Conservation (phyloP, 164 flowering plant genomes). For the Aristolochia contorta region DNA sequence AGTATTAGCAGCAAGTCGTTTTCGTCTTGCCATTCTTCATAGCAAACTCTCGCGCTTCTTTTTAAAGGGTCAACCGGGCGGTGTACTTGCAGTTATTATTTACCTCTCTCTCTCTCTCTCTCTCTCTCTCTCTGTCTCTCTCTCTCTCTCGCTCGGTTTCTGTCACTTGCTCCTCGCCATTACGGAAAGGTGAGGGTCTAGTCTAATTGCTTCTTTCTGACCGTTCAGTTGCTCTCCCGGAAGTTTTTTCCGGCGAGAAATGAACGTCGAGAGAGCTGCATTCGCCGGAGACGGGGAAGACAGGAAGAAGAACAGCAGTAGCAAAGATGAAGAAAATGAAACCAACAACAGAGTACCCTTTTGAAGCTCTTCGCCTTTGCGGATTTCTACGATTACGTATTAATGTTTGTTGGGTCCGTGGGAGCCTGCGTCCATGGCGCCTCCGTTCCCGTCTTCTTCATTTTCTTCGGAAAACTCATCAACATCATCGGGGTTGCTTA, state of each 20-base stretch:
- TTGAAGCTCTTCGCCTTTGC: constrained; percentile 73
- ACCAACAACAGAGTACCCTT: constrained; percentile 33
- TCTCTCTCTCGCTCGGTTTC: too few species aligned
- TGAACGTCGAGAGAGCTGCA: neutral
- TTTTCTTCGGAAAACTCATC: constrained; percentile 82
- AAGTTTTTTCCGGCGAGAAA: constrained; percentile 62
- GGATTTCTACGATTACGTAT: constrained; percentile 57
- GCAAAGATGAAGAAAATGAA: constrained; percentile 9
- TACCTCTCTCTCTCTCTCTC: too few species aligned
- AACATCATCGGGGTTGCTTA: constrained; percentile 73
- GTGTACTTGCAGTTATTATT: too few species aligned
- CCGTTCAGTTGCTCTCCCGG: constrained; percentile 34
- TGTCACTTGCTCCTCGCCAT: too few species aligned
- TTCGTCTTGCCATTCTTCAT: neutral
- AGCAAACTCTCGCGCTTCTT: too few species aligned
- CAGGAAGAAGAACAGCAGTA: constrained; percentile 9
- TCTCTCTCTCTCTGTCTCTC: too few species aligned
- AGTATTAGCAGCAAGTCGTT: too few species aligned
- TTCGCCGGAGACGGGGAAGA: constrained; percentile 3
- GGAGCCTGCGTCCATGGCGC: constrained; percentile 88
- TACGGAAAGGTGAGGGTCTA: constrained; percentile 18
- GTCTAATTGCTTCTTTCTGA: constrained; percentile 36
- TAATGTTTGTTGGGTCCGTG: constrained; percentile 72
- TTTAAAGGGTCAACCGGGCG: too few species aligned
- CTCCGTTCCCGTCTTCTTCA: constrained; percentile 90